A percentile compares a stretch with the other conserved stretches of the same genome.
Conservation (phyloP, 2,329 filamentous ascomycete genomes). For the Aspergillus ibericus region DNA sequence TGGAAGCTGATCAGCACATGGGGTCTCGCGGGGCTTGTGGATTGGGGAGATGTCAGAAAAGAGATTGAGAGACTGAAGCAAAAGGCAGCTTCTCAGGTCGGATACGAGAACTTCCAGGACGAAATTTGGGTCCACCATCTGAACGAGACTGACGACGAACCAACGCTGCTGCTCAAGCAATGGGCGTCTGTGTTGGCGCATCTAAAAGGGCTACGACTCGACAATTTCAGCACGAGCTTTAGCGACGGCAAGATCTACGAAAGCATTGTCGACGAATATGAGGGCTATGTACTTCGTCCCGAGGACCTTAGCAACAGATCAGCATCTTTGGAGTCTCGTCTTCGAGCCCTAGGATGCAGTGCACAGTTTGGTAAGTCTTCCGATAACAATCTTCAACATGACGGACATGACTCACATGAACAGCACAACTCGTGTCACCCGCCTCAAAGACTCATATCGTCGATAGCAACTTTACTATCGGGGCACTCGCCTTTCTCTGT, state of each 20-base stretch:
- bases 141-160: conserved; percentile 26
- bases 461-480: conserved; percentile 55
- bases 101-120: conserved; percentile 19
- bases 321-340: conserved; percentile 30
- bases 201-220: conserved; percentile 47
- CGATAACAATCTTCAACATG: neutral
- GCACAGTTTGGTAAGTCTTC: conserved; percentile 42
- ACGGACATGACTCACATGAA: conserved; percentile 13
- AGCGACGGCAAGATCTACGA: conserved; percentile 55
- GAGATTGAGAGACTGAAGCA: conserved; percentile 51
- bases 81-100: conserved; percentile 21
- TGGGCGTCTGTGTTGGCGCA: conserved; percentile 57
- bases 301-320: neutral
- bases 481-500: conserved; percentile 60
- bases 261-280: conserved; percentile 59
- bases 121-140: conserved; percentile 18
- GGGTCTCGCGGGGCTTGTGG: conserved; percentile 55
- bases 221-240: conserved; percentile 61
- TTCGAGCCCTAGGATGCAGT: conserved; percentile 44
- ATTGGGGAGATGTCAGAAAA: conserved; percentile 54
- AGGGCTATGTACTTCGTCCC: conserved; percentile 39
- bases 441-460: conserved; percentile 46
- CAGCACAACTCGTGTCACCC: conserved; percentile 48
- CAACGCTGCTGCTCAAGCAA: conserved; percentile 50
- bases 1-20: conserved; percentile 61